Evolutionary conservation across 495 filamentous ascomycete species (phyloP), one percentile per base, ranked within the genome.

Genomic region (Neurospora sp.): DNA sequence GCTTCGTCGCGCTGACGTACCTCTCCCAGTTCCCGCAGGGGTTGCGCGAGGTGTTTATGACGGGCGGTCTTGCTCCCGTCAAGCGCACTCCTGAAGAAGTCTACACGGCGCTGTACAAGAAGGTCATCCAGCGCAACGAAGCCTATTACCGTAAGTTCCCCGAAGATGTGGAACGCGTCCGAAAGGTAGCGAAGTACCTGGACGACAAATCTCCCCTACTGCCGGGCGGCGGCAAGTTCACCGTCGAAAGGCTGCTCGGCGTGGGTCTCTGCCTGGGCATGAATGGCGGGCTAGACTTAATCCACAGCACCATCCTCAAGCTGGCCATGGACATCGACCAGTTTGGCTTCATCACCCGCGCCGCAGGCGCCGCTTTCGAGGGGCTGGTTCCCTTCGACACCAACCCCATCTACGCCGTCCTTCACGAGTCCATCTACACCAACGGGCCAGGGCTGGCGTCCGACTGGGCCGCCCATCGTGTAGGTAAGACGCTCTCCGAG

Each of bases 391-490:
- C 85, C 3, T 93, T 93, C 77, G 94, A 98, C 76, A 87, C 87
- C 16, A 87, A 89, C 72, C 86, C 94, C 44, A 88, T 98, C 72
- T 98, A 98, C 78, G 90, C 93, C 27, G 82, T 97, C 39, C 82
- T 96, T 1, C 95, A 98, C 74, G 96, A 98, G 80, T 83, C 92
- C 5, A 88, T 92, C 73, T 98, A 98, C 83, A 94, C 91, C 78
- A 88, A 88, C 74, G 76, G 81, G 18, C 78, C 81, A 18, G 83
- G 83, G 1, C 72, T 79, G 18, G 81, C 85, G 6, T 84, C 85
- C 1, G 79, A 81, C 46, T 89, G 86, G 86, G 81, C 87, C 8
- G 86, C 87, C 8, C 73, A 84, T 18, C 79, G 83, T 23, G 82
- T 88, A 23, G 85, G 84, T 23, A 75, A 76, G 62, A 31, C 69